Base-by-base conservation (phyloP, 768 basidiomycete species). In the Pseudohyphozyma bogoriensis region DNA sequence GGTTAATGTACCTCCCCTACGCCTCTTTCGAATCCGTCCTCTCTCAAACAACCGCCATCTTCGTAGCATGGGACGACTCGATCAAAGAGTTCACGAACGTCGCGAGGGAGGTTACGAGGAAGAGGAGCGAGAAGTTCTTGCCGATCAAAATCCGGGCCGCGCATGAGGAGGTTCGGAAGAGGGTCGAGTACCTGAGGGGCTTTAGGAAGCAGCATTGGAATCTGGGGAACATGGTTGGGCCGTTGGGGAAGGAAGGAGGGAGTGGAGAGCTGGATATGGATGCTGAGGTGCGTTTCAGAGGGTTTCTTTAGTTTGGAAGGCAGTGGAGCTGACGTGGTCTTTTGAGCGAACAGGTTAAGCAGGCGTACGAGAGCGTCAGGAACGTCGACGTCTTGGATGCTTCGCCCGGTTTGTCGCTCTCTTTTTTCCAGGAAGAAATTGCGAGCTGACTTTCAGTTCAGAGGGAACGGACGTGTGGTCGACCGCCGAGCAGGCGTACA, bases 381-480 rank as follows among this genome's bases (percentile, higher is more conserved):
- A 82, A 89, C 68, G 90, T 95, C 62, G 91, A 97, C 70, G 89
- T 95, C 5, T 77, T 99, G 56, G 95, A 99, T 73, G 90, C 96
- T 9, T 89, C 89, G 42, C 79, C 85, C 53, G 89, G 89, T 89
- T 70, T 72, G 85, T 33, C 75, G 6, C n/a, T 3, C 18, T 26
- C 16, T 39, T 8, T 24, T 39, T 16, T 22, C 28, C 56, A 28
- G 24, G 24, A 20, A n/a, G 10, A 8, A 10, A 28, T 8, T 36
- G 22, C 22, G n/a, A 1, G 26, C 50, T 22, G 32, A 24, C 51
- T 31, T 5, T 54, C 18, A 11, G 32, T 51, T 45, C 32, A 90
- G 92, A 93, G 78, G 93, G 95, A 4, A 91, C 89, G 20, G 90
- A 96, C 73, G 93, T 96, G 54, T 97, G 92, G 93, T 85, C 93